These are phyloP conservation scores for Copromyces sp. DNA, from an alignment of 495 filamentous ascomycete species.

Conservation along the genomic window DNA sequence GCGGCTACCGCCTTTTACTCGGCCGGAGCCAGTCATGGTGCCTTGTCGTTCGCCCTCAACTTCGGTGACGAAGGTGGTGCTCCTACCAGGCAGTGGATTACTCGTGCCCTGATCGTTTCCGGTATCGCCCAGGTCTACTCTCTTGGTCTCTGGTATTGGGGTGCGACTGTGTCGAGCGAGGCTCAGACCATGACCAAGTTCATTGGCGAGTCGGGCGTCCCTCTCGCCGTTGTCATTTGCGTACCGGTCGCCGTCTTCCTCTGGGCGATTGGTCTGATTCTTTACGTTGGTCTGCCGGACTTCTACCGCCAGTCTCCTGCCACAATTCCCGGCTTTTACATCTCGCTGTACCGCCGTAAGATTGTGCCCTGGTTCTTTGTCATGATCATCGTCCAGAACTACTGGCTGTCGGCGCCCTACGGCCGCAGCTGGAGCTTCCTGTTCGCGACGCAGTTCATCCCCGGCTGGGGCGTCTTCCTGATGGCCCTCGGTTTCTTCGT, in stretches of 20 bases:
- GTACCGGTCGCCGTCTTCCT: slow-evolving; percentile 42
- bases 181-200: slow-evolving; percentile 17
- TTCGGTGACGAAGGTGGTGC: slow-evolving; percentile 54
- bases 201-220: slow-evolving; percentile 19
- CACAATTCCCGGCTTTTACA: slow-evolving; percentile 52
- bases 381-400: slow-evolving; percentile 56
- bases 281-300: slow-evolving; percentile 49
- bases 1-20: slow-evolving; percentile 52
- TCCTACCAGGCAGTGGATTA: slow-evolving; percentile 53
- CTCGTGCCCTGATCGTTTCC: slow-evolving; percentile 52
- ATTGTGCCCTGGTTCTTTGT: slow-evolving; percentile 54
- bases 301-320: slow-evolving; percentile 61
- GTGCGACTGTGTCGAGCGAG: slow-evolving; percentile 29
- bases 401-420: slow-evolving; percentile 51
- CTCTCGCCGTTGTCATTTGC: slow-evolving; percentile 36
- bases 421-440: slow-evolving; percentile 56
- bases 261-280: slow-evolving; percentile 39
- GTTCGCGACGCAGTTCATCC: slow-evolving; percentile 42
- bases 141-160: slow-evolving; percentile 59
- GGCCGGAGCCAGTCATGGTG: slow-evolving; percentile 48
- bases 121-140: slow-evolving; percentile 56
- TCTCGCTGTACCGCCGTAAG: slow-evolving; percentile 44
- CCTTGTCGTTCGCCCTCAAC: slow-evolving; percentile 56
- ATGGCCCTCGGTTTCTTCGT: slow-evolving; percentile 51
- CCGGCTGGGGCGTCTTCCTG: slow-evolving; percentile 41